Evolutionary conservation across 139 green algal species (phyloP), one percentile per base, ranked within the genome.

Genomic region (Diplosphaera chodatii): DNA sequence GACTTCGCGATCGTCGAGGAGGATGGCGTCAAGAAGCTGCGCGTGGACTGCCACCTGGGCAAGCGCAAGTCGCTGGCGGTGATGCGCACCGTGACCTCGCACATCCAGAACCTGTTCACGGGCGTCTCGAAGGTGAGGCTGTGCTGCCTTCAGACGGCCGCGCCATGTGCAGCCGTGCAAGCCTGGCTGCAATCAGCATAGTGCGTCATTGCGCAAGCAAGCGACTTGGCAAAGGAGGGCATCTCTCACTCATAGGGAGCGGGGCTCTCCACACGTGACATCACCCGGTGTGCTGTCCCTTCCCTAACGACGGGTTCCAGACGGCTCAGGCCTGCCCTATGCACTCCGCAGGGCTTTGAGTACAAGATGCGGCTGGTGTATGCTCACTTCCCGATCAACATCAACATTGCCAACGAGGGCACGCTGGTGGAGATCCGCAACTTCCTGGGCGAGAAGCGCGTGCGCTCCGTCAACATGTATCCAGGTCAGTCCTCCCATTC

Each of bases 301-400:
- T n/a, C n/a, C n/a, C n/a, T n/a, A n/a, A n/a, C n/a, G n/a, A n/a
- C n/a, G n/a, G n/a, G n/a, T n/a, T n/a, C n/a, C n/a, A n/a, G n/a
- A n/a, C n/a, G n/a, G n/a, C n/a, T n/a, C n/a, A n/a, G n/a, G n/a
- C n/a, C n/a, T n/a, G n/a, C n/a, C n/a, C n/a, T n/a, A n/a, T n/a
- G n/a, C n/a, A n/a, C n/a, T n/a, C n/a, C 37, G 48, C 48, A 59
- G 48, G 94, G 94, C 71, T 99, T 95, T 74, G 82, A 94, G 74
- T 99, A 98, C 91, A 99, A 97, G 88, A 97, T 99, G 94, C 86
- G 95, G 75, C 83, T 98, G 64, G 96, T 99, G 84, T 99, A 99
- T 71, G 93, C 94, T 27, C 96, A 99, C 75, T 99, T 99, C 74
- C 96, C 96, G 82, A 97, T 99, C 86, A 98, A 99, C 85, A 86